Conservation (phyloP, 768 basidiomycete species). For the Suillus ampliporus region DNA sequence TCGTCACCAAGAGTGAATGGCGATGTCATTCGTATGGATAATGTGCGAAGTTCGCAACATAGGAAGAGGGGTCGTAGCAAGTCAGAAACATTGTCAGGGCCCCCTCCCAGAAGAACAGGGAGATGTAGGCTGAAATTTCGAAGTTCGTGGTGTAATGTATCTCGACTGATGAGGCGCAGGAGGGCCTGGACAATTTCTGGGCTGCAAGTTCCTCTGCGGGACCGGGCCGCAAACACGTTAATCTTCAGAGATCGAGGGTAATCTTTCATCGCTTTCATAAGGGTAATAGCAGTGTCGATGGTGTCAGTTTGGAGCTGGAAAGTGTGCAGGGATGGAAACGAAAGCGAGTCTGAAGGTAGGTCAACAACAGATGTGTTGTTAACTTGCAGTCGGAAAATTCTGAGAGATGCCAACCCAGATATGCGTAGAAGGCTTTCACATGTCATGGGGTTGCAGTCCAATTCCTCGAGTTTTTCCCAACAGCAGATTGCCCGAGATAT, state of each 20-base stretch:
- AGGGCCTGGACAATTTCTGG: not conserved
- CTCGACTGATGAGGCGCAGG: not conserved
- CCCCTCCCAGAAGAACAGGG: not conserved
- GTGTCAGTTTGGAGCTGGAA: not conserved
- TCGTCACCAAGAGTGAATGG: conserved; percentile 4
- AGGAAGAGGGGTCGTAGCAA: conserved; percentile 2
- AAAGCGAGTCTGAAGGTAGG: not conserved
- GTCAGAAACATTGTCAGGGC: not conserved
- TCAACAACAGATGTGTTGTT: not conserved
- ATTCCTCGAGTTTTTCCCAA: conserved; percentile 4
- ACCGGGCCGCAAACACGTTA: not conserved
- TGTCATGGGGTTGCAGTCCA: not conserved
- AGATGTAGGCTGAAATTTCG: conserved; percentile 2
- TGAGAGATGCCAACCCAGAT: not conserved
- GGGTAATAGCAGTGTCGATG: not conserved
- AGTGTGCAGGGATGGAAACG: not conserved
- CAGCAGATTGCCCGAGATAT: not conserved
- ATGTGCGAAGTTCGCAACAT: not conserved
- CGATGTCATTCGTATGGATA: not conserved
- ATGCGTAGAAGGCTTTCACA: not conserved
- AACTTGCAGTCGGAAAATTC: not conserved
- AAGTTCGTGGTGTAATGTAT: not conserved
- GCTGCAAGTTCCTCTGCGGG: conserved; percentile 3
- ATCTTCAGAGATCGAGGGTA: conserved; percentile 1
- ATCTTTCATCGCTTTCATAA: not conserved